Conservation (phyloP, 2,329 filamentous ascomycete genomes). For the Claviceps sp. region DNA sequence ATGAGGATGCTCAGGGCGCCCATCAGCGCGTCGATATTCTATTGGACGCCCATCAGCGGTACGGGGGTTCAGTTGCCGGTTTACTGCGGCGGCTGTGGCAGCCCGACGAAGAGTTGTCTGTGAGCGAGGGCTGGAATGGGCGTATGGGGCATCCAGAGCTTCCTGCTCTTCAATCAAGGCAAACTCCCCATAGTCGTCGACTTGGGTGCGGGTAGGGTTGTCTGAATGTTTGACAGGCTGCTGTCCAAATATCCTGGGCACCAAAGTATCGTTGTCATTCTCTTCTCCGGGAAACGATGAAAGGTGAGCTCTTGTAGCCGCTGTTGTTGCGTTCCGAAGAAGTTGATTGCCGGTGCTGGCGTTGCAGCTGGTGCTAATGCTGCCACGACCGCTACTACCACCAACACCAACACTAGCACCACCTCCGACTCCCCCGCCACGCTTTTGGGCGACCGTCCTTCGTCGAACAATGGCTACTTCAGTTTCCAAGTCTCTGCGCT, state of each 20-base stretch:
- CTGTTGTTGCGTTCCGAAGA: slow-evolving; percentile 35
- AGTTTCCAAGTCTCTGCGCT: slow-evolving; percentile 58
- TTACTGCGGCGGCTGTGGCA: slow-evolving; percentile 63
- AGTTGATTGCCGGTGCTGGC: slow-evolving; percentile 24
- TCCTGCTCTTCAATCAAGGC: slow-evolving; percentile 43
- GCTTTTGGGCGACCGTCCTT: slow-evolving; percentile 54
- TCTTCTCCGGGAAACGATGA: slow-evolving; percentile 15
- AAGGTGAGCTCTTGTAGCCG: slow-evolving; percentile 15
- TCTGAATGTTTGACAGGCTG: slow-evolving; percentile 10
- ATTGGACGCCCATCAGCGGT: slow-evolving; percentile 39
- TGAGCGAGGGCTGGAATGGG: slow-evolving; percentile 59
- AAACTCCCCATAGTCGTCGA: slow-evolving; percentile 29
- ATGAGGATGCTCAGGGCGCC: slow-evolving; percentile 60
- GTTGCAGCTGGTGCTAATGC: neutral
- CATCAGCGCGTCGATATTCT: slow-evolving; percentile 55
- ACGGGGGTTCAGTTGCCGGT: slow-evolving; percentile 50
- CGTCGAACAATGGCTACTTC: slow-evolving; percentile 69
- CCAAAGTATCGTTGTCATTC: slow-evolving; percentile 38
- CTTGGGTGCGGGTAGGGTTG: slow-evolving; percentile 11
- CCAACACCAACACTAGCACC: too few species aligned
- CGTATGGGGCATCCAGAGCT: slow-evolving; percentile 57
- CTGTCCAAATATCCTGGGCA: slow-evolving; percentile 34
- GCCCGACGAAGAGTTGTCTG: slow-evolving; percentile 57
- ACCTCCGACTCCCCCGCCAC: slow-evolving; percentile 21
- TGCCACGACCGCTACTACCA: neutral